Base-by-base conservation (phyloP, 2,329 filamentous ascomycete genomes). In the Xylariaceae sp. region DNA sequence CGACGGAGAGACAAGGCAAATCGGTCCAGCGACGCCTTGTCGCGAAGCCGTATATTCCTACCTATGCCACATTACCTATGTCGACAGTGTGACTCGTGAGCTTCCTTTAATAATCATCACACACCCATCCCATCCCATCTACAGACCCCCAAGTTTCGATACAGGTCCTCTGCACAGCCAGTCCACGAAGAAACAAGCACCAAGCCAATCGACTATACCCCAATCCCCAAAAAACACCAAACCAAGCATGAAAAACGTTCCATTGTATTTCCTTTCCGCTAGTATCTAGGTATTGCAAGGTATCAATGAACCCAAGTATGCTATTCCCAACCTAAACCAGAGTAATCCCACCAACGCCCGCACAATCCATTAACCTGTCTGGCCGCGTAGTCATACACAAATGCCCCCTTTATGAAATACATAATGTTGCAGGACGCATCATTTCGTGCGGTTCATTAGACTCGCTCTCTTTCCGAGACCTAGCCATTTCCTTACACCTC, bases 401-500 rank as follows among this genome's bases (percentile, higher is more conserved):
- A n/a, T n/a, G n/a, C n/a, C n/a, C 22, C 22, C 43, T 47, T 29
- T 54, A 55, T 47, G 41, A 4, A 21, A 49, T 55, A 57, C 49
- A 57, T 39, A 48, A 45, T 53, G 22, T 30, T 47, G 40, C 26
- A 49, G 13, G 16, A 36, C 19, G 19, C 47, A 53, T 65, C 55
- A 63, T n/a, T 57, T 58, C 37, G 54, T 51, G 26, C 60, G 60
- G 16, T 54, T 65, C 52, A 62, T 68, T 29, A 59, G 26, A 19
- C 59, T 63, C 9, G 60, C 60, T 58, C 61, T 65, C 48, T 58
- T 63, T 26, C 65, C 66, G n/a, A 69, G 53, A 9, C 61, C 61
- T 1, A 69, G 53, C 67, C 67, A 69, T 37, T 65, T 68, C 16
- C 64, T 64, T 49, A 55, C 60, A 12, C 59, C 57, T 39, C 40